Evolutionary conservation across 2,329 filamentous ascomycete species (phyloP), one percentile per base, ranked within the genome.

Genomic region (Torrubiellomyces zombiae): DNA sequence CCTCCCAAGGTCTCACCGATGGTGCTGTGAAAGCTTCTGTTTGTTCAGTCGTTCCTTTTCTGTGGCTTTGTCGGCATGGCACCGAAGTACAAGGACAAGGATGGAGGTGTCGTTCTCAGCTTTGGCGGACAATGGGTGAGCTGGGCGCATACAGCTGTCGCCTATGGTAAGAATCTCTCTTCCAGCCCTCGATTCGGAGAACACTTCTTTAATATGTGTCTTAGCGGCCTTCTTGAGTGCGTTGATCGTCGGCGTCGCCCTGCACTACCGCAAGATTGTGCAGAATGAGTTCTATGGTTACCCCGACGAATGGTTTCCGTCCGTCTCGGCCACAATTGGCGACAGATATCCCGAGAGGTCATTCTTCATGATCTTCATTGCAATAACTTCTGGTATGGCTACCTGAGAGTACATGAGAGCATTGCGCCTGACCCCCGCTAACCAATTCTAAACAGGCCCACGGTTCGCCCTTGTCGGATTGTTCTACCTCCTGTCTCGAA

Each of bases 181-280:
- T 16, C 8, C 15, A 18, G 21, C 8, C 8, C n/a, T n/a, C n/a
- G n/a, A n/a, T 16, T 14, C 18, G 5, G 6, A 26, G 22, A 17
- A 13, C 22, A 17, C 16, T 24, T 24, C 24, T 32, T 37, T 44
- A 26, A 48, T 32, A 11, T 12, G 6, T 27, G 6, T 22, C 34
- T 20, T 38, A 81, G 76, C 67, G 43, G 85, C 86, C 29, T 95
- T 95, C 46, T 36, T 92, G 35, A 82, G 81, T 46, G 86, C 86
- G 31, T 61, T 95, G 36, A 49, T 86, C 28, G 73, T 92, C 32
- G 86, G 86, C 37, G 60, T 75, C 28, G 66, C 62, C 28, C 65
- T 98, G 24, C 89, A 98, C 55, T 95, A 89, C 56, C 69, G 78
- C 45, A 98, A 98, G 60, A 98, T 98, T 39, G 89, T 98, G 28